Base-by-base conservation (phyloP, 768 basidiomycete genomes). In the Kwoniella dejecticola region DNA sequence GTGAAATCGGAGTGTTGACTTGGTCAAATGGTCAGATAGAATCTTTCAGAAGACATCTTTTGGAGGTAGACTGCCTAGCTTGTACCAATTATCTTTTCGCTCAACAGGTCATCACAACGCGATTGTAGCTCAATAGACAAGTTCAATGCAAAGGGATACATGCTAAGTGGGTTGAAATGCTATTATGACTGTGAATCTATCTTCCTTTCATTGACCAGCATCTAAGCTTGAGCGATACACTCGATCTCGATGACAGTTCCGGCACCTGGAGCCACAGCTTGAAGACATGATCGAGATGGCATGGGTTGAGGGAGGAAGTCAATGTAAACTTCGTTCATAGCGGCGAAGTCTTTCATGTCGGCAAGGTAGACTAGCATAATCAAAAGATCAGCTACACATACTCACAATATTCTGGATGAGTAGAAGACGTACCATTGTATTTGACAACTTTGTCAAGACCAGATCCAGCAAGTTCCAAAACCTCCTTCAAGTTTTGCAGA, bases 391-490 rank as follows among this genome's bases (percentile, higher is more conserved):
- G 26, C 8, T 24, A 31, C 21, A 38, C 21, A 49, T 12, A 59
- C 57, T 50, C 36, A 59, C 59, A 45, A 50, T 59, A 29, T 45
- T 49, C 1, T 66, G 55, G n/a, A n/a, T n/a, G n/a, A n/a, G n/a
- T n/a, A n/a, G n/a, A n/a, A n/a, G 33, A 36, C 33, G 7, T 15
- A 36, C 33, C 33, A 36, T 65, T 69, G 57, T 62, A 63, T 52
- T 63, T 63, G 57, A 66, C 54, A 50, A 71, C 67, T 33, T 66
- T 44, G 29, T 66, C 62, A 15, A 63, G 55, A 11, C 67, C 66
- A 3, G 67, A 66, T 19, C 70, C 70, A 24, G 64, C 47, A 11
- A 71, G 65, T 56, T 71, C 67, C 24, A 71, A 59, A 19, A 71
- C 70, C 27, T 69, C 62, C 38, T 68, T 63, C 7, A 76, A 59